A percentile compares a stretch with the other conserved stretches of the same genome.
Evolutionary conservation across 2,329 filamentous ascomycete genomes (phyloP).

Genomic region (Pestalotiopsis sp.): DNA sequence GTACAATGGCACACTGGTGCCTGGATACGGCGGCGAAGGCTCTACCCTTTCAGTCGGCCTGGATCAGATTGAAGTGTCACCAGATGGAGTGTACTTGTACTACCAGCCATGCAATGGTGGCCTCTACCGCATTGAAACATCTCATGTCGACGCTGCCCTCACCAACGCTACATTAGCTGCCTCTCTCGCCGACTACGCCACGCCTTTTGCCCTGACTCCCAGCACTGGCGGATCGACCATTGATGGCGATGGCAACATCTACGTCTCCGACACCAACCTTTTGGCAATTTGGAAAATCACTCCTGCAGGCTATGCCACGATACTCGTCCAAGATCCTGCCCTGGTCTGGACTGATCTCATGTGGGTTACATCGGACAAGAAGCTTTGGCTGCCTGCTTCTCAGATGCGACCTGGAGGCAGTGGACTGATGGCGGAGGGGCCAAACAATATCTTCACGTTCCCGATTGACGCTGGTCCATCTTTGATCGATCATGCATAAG

Average conservation of each 20-base stretch:
- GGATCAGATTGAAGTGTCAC: background rate
- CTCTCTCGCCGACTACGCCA: background rate
- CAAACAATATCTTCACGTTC: conserved; percentile 1
- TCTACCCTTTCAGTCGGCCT: background rate
- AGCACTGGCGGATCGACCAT: background rate
- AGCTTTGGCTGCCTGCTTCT: conserved; percentile 1
- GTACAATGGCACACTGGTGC: conserved; percentile 2
- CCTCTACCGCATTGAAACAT: background rate
- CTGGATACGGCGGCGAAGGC: background rate
- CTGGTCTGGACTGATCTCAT: conserved; percentile 6
- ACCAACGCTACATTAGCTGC: background rate
- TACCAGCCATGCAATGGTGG: background rate
- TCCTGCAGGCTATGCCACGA: background rate
- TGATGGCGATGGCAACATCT: conserved; percentile 1
- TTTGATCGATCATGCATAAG: background rate
- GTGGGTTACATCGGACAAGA: background rate
- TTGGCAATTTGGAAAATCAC: conserved; percentile 1
- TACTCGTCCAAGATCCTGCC: conserved; percentile 1
- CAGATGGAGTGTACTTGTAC: background rate
- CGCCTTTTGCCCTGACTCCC: background rate
- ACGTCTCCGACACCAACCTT: background rate
- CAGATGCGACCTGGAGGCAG: background rate
- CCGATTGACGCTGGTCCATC: conserved; percentile 1
- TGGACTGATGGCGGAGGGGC: background rate
- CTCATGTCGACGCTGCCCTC: background rate